Evolutionary conservation across 2,329 filamentous ascomycete species (phyloP).

Genomic region (Arthrobotrys sinensis): DNA sequence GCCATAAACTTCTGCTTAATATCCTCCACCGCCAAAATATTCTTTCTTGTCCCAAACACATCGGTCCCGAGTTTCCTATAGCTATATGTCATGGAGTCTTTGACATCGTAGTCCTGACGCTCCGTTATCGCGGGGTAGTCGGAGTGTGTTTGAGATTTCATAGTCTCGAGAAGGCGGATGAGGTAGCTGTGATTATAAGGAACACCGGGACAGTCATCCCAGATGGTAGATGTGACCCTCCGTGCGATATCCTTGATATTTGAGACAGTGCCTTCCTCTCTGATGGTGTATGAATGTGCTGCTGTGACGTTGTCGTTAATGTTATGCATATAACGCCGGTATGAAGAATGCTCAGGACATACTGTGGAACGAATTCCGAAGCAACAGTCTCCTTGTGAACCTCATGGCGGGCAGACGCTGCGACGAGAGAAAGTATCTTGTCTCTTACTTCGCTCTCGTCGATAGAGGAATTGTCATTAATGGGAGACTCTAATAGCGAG

Average conservation of each 20-base stretch:
- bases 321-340: background rate
- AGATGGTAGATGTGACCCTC: background rate
- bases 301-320: background rate
- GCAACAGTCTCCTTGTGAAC: background rate
- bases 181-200: slow-evolving; percentile 36
- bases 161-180: slow-evolving; percentile 15
- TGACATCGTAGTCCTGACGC: slow-evolving; percentile 18
- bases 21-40: background rate
- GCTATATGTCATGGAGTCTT: background rate
- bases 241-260: background rate
- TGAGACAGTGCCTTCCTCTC: background rate
- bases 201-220: slow-evolving; percentile 27
- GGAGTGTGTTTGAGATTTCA: background rate
- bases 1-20: background rate
- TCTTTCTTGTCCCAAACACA: slow-evolving; percentile 22
- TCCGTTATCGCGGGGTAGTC: slow-evolving; percentile 29
- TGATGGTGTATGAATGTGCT: background rate
- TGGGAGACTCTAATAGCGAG: background rate
- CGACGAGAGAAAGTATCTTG: background rate
- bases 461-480: background rate
- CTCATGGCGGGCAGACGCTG: slow-evolving; percentile 2
- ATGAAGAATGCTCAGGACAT: background rate
- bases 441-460: slow-evolving; percentile 5
- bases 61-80: slow-evolving; percentile 34
- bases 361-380: slow-evolving; percentile 32